phyloP scores from a whole-genome alignment of 306 rosid species.

The Quercus mongolica region DNA sequence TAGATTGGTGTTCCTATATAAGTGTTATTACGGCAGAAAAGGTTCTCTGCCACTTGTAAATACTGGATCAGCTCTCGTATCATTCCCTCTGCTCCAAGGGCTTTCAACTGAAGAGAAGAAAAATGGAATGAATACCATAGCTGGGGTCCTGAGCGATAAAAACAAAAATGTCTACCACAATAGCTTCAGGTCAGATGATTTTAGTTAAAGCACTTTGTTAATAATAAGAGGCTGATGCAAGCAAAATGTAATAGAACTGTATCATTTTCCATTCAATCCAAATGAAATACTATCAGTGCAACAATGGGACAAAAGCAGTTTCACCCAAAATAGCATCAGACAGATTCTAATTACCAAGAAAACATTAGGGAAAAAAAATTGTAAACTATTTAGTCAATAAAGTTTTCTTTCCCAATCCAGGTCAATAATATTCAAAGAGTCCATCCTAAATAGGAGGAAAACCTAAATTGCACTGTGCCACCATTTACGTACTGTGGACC shows the following conservation, averaged over 20 bases:
- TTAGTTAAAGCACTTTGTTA: neutral
- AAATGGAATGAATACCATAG: constrained; percentile 4
- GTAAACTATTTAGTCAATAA: neutral
- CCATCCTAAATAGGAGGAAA: neutral
- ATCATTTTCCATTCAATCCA: neutral
- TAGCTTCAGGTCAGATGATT: neutral
- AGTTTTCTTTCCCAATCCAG: neutral
- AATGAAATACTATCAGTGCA: neutral
- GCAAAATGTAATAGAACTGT: neutral
- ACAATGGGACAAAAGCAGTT: neutral
- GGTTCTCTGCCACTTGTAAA: constrained; percentile 67
- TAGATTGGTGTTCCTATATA: constrained; percentile 48
- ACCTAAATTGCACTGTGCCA: neutral
- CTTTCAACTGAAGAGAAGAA: constrained; percentile 49
- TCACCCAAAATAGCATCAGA: neutral
- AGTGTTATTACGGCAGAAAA: constrained; percentile 44
- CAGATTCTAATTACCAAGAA: neutral
- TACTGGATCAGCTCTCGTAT: constrained; percentile 55
- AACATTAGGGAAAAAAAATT: neutral
- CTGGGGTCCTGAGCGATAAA: constrained; percentile 1
- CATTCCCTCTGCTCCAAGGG: constrained; percentile 87
- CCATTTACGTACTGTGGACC: neutral
- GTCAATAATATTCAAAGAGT: neutral
- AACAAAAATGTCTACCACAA: neutral
- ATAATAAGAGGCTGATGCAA: neutral